phyloP scores from a whole-genome alignment of 2,329 filamentous ascomycete species.

The Cladosporium sp. region DNA sequence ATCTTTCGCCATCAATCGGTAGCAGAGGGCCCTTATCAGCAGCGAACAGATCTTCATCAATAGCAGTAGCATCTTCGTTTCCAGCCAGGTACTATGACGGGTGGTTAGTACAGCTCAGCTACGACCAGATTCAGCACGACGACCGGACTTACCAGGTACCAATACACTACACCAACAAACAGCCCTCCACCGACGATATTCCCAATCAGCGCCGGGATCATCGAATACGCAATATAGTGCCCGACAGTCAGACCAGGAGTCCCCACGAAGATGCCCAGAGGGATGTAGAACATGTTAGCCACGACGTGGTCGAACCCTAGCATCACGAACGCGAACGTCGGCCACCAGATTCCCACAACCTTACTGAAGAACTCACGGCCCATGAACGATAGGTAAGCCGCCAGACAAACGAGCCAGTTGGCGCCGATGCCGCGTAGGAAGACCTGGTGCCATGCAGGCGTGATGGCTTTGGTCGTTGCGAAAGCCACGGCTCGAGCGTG shows the following conservation, averaged over 20 bases:
- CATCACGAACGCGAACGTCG: conserved; percentile 51
- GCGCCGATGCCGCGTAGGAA: conserved; percentile 51
- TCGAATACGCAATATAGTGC: conserved; percentile 56
- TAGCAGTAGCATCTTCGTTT: not conserved
- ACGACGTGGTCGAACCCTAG: conserved; percentile 51
- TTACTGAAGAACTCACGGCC: conserved; percentile 51
- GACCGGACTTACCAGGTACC: conserved; percentile 37
- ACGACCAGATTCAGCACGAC: not conserved
- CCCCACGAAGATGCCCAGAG: conserved; percentile 48
- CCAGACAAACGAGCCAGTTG: conserved; percentile 57
- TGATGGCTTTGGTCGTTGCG: conserved; percentile 47
- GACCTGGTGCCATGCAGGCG: conserved; percentile 48
- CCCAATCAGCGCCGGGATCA: conserved; percentile 51
- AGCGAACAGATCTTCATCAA: conserved; percentile 5
- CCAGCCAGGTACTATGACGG: not conserved
- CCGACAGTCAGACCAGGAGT: conserved; percentile 43
- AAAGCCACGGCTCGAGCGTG: conserved; percentile 42
- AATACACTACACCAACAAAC: conserved; percentile 50
- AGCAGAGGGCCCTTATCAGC: not conserved
- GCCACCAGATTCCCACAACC: conserved; percentile 54
- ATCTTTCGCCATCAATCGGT: not conserved
- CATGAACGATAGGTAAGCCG: conserved; percentile 46
- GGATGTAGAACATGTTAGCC: conserved; percentile 31
- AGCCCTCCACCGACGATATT: conserved; percentile 52
- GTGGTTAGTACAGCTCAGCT: not conserved